phyloP scores from a whole-genome alignment of 164 flowering plant genomes.

The Tetracentron sinense region DNA sequence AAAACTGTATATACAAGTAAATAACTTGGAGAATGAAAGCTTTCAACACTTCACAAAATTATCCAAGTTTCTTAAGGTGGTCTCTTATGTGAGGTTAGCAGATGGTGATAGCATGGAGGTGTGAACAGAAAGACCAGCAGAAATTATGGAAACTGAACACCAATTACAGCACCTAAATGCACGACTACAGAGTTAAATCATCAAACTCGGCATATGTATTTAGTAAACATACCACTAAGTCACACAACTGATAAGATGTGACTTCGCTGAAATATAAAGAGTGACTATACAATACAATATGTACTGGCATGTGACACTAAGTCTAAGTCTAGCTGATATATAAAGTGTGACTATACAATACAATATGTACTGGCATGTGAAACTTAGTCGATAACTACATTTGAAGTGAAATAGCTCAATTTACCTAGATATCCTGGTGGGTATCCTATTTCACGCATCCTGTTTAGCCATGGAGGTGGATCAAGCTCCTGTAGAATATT shows the following conservation, averaged over 20 bases:
- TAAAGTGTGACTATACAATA: neutral
- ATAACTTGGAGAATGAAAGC: neutral
- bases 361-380: neutral
- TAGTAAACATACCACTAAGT: neutral
- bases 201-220: neutral
- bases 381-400: neutral
- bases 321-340: neutral
- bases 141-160: neutral
- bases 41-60: too few species aligned
- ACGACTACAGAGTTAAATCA: neutral
- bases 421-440: conserved; percentile 96
- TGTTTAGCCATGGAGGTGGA: conserved; percentile 97
- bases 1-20: neutral
- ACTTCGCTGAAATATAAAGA: neutral
- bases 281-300: neutral
- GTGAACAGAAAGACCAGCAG: neutral
- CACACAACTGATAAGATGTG: neutral
- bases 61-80: neutral
- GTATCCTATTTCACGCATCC: conserved; percentile 95
- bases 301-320: too few species aligned
- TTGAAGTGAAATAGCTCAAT: neutral
- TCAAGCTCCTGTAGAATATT: conserved; percentile 72
- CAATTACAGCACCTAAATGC: neutral
- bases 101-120: neutral
- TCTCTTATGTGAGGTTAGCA: neutral